Base-by-base conservation (phyloP, 2,329 filamentous ascomycete genomes). In the Corynespora cassiicola region DNA sequence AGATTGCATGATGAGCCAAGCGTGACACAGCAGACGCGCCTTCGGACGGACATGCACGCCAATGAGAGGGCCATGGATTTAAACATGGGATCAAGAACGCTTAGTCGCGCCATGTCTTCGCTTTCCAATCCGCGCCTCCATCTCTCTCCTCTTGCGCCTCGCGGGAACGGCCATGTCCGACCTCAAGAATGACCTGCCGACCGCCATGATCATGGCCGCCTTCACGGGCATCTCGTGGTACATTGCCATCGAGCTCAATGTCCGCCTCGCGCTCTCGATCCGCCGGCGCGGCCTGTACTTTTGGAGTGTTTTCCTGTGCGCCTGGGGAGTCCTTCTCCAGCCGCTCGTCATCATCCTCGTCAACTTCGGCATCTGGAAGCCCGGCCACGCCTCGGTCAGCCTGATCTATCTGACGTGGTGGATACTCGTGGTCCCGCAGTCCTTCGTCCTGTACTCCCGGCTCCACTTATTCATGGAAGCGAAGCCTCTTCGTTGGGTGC, bases 401-500 rank as follows among this genome's bases (percentile, higher is more conserved):
- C 61, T 70, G 38, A 52, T 84, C 41, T 71, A 69, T n/a, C 39
- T 84, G 2, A 78, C 77, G 5, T 78, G 81, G 76, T 76, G 75
- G 56, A 54, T 65, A 3, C 82, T 81, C 74, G 77, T 84, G 0
- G 81, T 80, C 0, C 79, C 80, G 1, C 79, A 83, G 54, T 75
- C 76, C 0, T 40, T 84, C 8, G 80, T 85, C 1, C 66, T 85
- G 1, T 85, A 81, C 64, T 84, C 80, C 2, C 72, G 82, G 4
- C 70, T 85, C 1, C 79, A 83, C 52, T 68, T 85, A 1, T 72
- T 85, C 5, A 56, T 82, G 4, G 39, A 47, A 7, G 27, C 17
- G 52, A 61, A 39, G 42, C n/a, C n/a, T n/a, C 46, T 32, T 3
- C 44, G 68, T 4, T 64, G 70, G 2, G 73, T 82, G 1, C 65